phyloP scores from a whole-genome alignment of 2,329 filamentous ascomycete species.

The Colletotrichum incanum region DNA sequence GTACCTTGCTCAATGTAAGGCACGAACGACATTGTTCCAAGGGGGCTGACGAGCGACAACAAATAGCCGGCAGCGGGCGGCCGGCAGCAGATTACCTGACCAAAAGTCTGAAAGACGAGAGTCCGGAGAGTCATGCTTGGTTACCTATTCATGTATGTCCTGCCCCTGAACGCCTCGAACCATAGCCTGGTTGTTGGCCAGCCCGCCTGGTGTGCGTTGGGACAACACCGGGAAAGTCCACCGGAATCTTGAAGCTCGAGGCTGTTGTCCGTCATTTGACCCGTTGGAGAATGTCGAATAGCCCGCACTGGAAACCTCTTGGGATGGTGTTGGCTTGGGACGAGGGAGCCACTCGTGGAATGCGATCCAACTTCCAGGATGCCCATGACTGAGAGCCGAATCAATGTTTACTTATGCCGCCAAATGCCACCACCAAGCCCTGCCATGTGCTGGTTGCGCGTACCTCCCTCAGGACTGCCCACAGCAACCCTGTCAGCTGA shows the following conservation, averaged over 20 bases:
- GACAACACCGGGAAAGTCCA: background rate
- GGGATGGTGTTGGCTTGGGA: conserved; percentile 25
- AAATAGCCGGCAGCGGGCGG: background rate
- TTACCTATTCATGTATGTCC: background rate
- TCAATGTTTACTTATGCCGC: conserved; percentile 33
- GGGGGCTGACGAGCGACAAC: conserved; percentile 16
- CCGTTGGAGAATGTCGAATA: conserved; percentile 12
- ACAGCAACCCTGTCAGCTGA: conserved; percentile 35
- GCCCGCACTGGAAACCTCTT: conserved; percentile 1
- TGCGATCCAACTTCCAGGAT: conserved; percentile 29
- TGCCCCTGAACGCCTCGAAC: conserved; percentile 34
- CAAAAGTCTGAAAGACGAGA: conserved; percentile 18
- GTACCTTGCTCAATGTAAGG: conserved; percentile 20
- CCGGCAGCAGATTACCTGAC: background rate
- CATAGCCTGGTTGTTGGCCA: conserved; percentile 1
- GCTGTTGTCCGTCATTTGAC: conserved; percentile 11
- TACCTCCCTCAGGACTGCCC: conserved; percentile 31
- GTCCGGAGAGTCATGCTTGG: conserved; percentile 19
- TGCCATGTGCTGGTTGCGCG: conserved; percentile 33
- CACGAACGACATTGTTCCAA: background rate
- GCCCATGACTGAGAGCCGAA: conserved; percentile 25
- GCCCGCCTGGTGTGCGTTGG: background rate
- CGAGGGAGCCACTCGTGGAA: conserved; percentile 15
- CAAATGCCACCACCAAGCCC: conserved; percentile 27
- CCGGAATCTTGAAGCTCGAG: conserved; percentile 7